Conservation (phyloP, 208 protist species). For the Leptomonas pyrrhocoris region DNA sequence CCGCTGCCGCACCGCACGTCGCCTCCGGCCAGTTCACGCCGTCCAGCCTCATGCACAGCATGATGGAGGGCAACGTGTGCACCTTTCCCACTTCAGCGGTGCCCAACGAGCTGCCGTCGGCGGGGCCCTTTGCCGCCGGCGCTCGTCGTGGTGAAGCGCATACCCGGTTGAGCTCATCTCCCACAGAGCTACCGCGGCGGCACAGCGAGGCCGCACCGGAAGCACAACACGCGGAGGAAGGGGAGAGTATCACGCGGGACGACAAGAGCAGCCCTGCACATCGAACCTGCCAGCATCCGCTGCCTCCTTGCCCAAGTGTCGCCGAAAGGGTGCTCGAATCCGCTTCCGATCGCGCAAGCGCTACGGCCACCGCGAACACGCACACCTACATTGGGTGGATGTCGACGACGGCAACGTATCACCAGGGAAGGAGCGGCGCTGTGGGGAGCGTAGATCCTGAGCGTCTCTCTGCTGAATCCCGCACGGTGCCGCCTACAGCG, state of each 20-base stretch:
- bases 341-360: background rate
- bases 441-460: too few relatives aligned
- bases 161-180: background rate
- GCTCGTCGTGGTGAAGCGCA: background rate
- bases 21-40: background rate
- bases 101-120: conserved; percentile 4
- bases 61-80: background rate
- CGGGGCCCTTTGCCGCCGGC: background rate
- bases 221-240: too few relatives aligned
- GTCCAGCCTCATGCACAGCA: conserved; percentile 12
- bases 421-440: background rate
- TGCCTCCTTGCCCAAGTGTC: conserved; percentile 5
- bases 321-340: background rate
- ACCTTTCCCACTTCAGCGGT: background rate
- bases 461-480: background rate
- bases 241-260: too few relatives aligned
- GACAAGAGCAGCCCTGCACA: too few relatives aligned
- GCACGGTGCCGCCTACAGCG: too few relatives aligned
- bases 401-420: conserved; percentile 1
- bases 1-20: background rate
- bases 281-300: background rate
- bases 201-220: background rate
- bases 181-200: background rate
- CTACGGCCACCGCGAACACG: background rate
- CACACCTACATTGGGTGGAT: background rate